Percentiles rank a stretch among this genome's conserved stretches.
Conservation (phyloP, 2,329 filamentous ascomycete genomes). For the Aureobasidium melanogenum region DNA sequence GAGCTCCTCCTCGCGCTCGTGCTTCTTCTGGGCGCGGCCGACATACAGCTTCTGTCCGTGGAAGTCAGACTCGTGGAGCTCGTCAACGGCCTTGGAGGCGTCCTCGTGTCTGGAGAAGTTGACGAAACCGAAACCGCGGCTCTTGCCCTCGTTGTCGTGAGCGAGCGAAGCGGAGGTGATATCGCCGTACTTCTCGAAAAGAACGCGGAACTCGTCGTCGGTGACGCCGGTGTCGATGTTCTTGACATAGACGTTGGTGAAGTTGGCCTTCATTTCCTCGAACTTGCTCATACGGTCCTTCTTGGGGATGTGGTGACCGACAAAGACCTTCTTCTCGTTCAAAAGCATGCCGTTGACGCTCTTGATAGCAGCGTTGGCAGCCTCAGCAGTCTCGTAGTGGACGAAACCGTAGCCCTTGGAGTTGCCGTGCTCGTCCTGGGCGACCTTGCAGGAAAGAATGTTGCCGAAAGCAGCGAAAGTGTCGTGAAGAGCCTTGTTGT, state of each 20-base stretch:
- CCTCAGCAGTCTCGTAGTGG: constrained; percentile 98
- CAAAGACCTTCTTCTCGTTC: constrained; percentile 99
- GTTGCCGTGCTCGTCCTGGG: constrained; percentile 90
- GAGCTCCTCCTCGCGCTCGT: constrained; percentile 98
- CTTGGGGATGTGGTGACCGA: constrained; percentile 98
- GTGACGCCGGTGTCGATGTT: constrained; percentile 79
- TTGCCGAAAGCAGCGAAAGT: constrained; percentile 98
- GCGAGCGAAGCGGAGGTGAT: constrained; percentile 94
- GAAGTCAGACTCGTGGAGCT: constrained; percentile 86
- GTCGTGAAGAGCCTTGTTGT: constrained; percentile 99
- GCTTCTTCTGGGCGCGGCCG: constrained; percentile 98
- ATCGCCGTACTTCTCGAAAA: constrained; percentile 87
- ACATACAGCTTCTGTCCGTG: constrained; percentile 94
- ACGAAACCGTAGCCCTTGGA: constrained; percentile 99
- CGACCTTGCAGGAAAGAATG: constrained; percentile 99
- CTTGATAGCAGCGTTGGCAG: constrained; percentile 94
- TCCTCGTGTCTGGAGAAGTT: constrained; percentile 90
- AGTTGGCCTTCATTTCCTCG: constrained; percentile 99
- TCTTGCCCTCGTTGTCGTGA: constrained; percentile 94
- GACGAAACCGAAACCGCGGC: constrained; percentile 86
- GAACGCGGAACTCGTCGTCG: constrained; percentile 87
- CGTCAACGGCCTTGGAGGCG: constrained; percentile 77
- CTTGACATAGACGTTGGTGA: constrained; percentile 99
- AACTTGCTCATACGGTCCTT: constrained; percentile 99
- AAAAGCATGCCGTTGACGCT: constrained; percentile 99